A percentile compares a stretch with the other conserved stretches of the same genome.
These are phyloP conservation scores for Debaryomycetaceae sp. DNA, from an alignment of 1,139 yeast genomes.

Conservation along the genomic window DNA sequence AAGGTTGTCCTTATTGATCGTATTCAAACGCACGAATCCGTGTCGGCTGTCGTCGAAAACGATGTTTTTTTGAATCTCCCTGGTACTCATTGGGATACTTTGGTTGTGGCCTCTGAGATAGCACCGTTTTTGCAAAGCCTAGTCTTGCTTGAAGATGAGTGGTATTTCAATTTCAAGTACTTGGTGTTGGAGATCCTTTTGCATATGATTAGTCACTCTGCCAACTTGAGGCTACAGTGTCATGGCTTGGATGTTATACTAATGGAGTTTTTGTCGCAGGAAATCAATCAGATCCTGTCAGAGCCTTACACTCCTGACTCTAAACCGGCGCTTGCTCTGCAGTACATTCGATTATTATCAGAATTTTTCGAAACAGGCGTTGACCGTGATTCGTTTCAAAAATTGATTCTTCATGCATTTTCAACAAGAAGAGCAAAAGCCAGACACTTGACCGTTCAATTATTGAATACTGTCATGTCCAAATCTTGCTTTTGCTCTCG, in stretches of 20 bases:
- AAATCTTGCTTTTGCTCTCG: too few species aligned
- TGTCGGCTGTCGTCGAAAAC: slow-evolving; percentile 14
- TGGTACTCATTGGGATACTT: background rate
- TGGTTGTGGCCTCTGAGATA: slow-evolving; percentile 1
- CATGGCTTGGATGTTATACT: slow-evolving; percentile 11
- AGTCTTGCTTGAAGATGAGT: slow-evolving; percentile 12
- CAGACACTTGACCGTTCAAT: too few species aligned
- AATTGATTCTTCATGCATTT: slow-evolving; percentile 11
- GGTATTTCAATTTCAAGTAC: slow-evolving; percentile 20
- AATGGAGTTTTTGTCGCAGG: slow-evolving; percentile 10
- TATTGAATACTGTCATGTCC: too few species aligned
- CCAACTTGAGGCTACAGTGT: slow-evolving; percentile 16
- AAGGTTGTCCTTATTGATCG: slow-evolving; percentile 23
- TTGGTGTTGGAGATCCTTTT: slow-evolving; percentile 20
- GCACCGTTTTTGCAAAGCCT: slow-evolving; percentile 9
- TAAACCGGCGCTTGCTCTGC: slow-evolving; percentile 3
- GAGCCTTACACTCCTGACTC: too few species aligned
- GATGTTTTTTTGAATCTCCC: slow-evolving; percentile 9
- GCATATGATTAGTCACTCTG: slow-evolving; percentile 13
- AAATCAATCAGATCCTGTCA: slow-evolving; percentile 1
- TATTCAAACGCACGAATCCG: slow-evolving; percentile 8
- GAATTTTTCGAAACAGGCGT: slow-evolving; percentile 28
- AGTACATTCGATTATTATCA: slow-evolving; percentile 14
- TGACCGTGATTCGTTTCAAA: slow-evolving; percentile 12
- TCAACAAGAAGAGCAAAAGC: too few species aligned